A percentile compares a stretch with the other conserved stretches of the same genome.
These are phyloP conservation scores for Plectosphaerella plurivora DNA, from an alignment of 2,329 filamentous ascomycete species.

Conservation along the genomic window DNA sequence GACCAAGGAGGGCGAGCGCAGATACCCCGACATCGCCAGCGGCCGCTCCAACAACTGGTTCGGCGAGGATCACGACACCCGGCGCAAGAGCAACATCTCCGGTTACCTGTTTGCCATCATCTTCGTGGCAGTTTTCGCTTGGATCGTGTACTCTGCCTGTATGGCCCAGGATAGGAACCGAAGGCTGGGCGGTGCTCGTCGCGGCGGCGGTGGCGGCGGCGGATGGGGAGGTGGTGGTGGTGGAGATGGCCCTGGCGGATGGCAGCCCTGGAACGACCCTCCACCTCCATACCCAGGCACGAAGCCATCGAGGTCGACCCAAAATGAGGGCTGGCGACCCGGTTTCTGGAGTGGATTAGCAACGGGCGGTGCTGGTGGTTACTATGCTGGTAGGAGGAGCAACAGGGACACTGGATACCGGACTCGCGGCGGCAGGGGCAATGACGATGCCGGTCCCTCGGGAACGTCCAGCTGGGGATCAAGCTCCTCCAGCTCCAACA, in stretches of 20 bases:
- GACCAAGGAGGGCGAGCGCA: constrained; percentile 70
- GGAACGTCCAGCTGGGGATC: constrained; percentile 23
- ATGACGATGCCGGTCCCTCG: constrained; percentile 25
- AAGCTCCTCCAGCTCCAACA: constrained; percentile 35
- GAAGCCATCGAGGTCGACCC: constrained; percentile 29
- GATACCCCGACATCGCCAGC: constrained; percentile 54
- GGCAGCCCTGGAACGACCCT: constrained; percentile 39
- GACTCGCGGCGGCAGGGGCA: constrained; percentile 25
- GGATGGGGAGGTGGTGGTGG: constrained; percentile 36
- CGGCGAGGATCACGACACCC: neutral
- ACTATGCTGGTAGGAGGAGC: constrained; percentile 48
- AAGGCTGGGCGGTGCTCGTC: constrained; percentile 24
- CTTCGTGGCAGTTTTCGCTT: constrained; percentile 55
- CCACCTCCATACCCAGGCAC: constrained; percentile 49
- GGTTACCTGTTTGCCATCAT: constrained; percentile 52
- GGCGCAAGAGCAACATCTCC: neutral
- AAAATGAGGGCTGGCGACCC: constrained; percentile 54
- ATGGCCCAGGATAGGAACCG: constrained; percentile 12
- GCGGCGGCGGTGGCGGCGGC: constrained; percentile 34
- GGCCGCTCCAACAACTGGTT: constrained; percentile 23
- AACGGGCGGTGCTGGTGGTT: constrained; percentile 65
- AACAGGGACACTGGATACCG: constrained; percentile 19
- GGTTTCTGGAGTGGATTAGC: constrained; percentile 72
- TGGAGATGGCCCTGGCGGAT: constrained; percentile 30
- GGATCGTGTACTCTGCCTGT: constrained; percentile 58